Conservation (phyloP, 345 rosid genomes). For the Gossypium mustelinum region DNA sequence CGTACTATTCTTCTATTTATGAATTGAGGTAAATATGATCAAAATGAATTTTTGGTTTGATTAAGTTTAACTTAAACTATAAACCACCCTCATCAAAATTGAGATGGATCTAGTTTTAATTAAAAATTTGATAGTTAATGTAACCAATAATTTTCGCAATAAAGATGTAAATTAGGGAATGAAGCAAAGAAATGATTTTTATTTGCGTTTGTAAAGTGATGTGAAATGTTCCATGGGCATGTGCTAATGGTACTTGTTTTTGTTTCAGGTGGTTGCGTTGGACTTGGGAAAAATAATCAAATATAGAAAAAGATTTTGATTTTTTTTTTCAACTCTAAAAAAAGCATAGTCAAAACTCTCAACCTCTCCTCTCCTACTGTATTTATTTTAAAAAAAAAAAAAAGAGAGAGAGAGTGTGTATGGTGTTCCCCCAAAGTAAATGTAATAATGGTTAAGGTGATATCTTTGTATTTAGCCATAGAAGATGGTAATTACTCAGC, state of each 20-base stretch:
- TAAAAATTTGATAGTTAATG: no score
- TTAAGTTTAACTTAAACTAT: background rate
- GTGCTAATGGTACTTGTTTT: background rate
- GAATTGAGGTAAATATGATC: rapidly evolving
- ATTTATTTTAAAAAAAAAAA: no score
- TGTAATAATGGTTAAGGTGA: no score
- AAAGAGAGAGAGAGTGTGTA: rapidly evolving
- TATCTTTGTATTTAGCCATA: no score
- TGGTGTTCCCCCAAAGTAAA: no score
- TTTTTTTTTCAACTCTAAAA: background rate
- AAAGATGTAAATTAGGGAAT: no score
- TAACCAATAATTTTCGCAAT: no score
- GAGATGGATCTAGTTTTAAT: no score
- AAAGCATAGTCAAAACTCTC: background rate
- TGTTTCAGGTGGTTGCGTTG: background rate
- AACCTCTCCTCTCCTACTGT: background rate
- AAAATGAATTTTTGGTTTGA: no score
- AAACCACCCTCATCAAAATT: background rate
- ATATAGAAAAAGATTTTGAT: background rate
- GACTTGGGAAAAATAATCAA: background rate
- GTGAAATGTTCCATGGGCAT: conserved; percentile 1
- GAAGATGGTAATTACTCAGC: no score
- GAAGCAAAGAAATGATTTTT: no score
- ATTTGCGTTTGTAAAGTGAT: background rate
- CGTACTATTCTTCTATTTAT: no score